Base-by-base conservation (phyloP, 140 eudicot species). In the Anethum foeniculum region DNA sequence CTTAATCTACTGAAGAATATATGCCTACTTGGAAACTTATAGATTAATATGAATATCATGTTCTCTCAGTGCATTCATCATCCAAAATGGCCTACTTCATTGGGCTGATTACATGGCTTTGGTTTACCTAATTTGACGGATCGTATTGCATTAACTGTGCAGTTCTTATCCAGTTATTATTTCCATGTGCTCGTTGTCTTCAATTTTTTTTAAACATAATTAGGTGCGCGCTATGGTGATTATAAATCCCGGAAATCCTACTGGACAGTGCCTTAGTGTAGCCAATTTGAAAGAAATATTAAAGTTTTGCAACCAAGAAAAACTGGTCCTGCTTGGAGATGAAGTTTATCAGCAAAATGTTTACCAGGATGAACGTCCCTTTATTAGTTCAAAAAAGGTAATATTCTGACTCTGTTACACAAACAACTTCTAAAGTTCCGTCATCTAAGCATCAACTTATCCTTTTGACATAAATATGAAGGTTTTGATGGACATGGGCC, bases 191-290 rank as follows among this genome's bases (percentile, higher is more conserved):
- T 25, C 15, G 25, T 2, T 10, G n/a, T n/a, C 78, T 74, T 75
- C 18, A 62, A 60, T 60, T 62, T 62, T 60, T 43, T 39, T 62
- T 3, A 18, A 5, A 79, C 71, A 25, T 82, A 76, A 77, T 64
- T 82, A 95, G 99, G 98, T 93, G 65, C 86, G 96, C 85, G 99
- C 98, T 10, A 96, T 96, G 99, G 99, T 96, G 85, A 96, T 96
- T 77, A 96, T 96, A 82, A 96, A 96, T 89, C 98, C 99, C 52
- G 99, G 99, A 77, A 96, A 96, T 77, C 99, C 99, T 5, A 96
- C 99, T 7, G 99, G 99, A 58, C 98, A 96, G 77, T 96, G 99
- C 84, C 97, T 96, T 49, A 93, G 98, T 47, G 85, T 73, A 65
- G 91, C 92, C 32, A 96, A 96, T 81, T 90, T 96, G 64, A 85